Percentiles rank a stretch among this genome's conserved stretches.
phyloP scores from a whole-genome alignment of 768 basidiomycete species.

The Leucosporidium yakuticum region DNA sequence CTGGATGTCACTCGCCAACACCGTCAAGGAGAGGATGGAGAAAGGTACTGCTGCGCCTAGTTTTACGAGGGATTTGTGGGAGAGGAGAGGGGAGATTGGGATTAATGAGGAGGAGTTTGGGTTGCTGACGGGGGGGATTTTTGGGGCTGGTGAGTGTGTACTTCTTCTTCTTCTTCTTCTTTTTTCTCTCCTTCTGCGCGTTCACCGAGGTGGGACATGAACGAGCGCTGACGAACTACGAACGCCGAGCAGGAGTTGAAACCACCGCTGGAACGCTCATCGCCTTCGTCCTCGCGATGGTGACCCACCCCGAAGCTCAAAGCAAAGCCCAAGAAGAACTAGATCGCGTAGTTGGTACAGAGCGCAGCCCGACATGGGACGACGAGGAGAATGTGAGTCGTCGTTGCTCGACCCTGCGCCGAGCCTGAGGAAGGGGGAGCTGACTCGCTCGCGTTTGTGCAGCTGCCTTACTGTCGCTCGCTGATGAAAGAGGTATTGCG shows the following conservation, averaged over 20 bases:
- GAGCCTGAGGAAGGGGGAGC: neutral
- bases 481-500: constrained; percentile 21
- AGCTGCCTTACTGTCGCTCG: constrained; percentile 29
- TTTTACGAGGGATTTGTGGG: constrained; percentile 12
- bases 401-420: neutral
- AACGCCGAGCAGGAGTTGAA: constrained; percentile 17
- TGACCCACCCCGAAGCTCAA: constrained; percentile 15
- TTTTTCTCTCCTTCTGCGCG: too few species aligned
- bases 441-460: neutral
- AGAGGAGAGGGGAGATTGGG: constrained; percentile 1
- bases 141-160: neutral
- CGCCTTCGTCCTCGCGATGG: constrained; percentile 23
- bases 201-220: too few species aligned
- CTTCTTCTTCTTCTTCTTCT: neutral
- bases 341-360: constrained; percentile 21
- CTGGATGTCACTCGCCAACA: constrained; percentile 9
- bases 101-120: constrained; percentile 13
- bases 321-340: constrained; percentile 21
- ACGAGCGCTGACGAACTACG: neutral
- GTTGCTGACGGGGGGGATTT: constrained; percentile 8
- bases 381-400: constrained; percentile 11
- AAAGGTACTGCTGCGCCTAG: constrained; percentile 6
- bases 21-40: constrained; percentile 11
- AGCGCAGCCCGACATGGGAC: constrained; percentile 15
- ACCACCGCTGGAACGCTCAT: constrained; percentile 23